Evolutionary conservation across 2,329 filamentous ascomycete genomes (phyloP).

Genomic region (Xylariaceae sp.): DNA sequence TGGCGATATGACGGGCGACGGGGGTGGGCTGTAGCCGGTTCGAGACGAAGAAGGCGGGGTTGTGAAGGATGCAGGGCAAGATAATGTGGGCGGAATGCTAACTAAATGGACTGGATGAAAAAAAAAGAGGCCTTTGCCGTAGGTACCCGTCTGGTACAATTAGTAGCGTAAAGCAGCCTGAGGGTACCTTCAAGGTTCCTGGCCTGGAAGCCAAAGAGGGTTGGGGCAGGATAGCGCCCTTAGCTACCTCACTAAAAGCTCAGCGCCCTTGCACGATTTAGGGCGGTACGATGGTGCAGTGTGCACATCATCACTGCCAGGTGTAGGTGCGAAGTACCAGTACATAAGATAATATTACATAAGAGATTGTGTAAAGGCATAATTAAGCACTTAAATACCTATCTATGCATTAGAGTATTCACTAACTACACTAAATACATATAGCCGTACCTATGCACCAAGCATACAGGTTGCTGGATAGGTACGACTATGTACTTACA

Average conservation of each 20-base stretch:
- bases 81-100: constrained; percentile 16
- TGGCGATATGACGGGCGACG: constrained; percentile 10
- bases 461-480: no score
- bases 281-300: no score
- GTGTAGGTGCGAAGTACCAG: no score
- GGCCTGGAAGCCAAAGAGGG: constrained; percentile 1
- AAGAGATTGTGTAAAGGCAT: no score
- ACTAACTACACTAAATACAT: no score
- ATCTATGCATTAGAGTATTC: no score
- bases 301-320: no score
- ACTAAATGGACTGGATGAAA: constrained; percentile 14
- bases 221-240: constrained; percentile 7
- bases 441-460: no score
- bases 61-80: constrained; percentile 18
- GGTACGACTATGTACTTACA: no score
- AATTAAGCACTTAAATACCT: no score
- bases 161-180: not conserved
- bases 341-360: no score
- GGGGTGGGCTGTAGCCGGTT: constrained; percentile 12
- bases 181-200: not conserved
- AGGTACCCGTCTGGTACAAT: not conserved
- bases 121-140: not conserved
- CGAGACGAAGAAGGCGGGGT: constrained; percentile 21
- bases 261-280: no score
- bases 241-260: constrained; percentile 3